phyloP scores from a whole-genome alignment of 2,329 filamentous ascomycete genomes.

The Byssoonygena ceratinophila region DNA sequence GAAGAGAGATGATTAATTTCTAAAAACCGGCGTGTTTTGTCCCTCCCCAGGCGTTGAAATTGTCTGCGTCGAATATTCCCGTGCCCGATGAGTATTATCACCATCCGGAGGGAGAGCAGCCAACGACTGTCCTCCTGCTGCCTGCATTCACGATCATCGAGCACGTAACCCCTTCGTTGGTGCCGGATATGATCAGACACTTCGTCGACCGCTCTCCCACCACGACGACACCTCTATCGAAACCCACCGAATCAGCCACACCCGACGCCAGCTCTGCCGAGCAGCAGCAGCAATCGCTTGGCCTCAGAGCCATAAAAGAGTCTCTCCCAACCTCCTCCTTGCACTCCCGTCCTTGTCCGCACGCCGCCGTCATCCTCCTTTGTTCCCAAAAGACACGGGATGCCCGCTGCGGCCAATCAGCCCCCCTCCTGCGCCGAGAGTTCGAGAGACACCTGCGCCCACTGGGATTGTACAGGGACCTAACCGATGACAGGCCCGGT shows the following conservation, averaged over 20 bases:
- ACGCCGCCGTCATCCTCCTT: constrained; percentile 77
- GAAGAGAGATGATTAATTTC: no score
- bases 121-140: constrained; percentile 72
- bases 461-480: constrained; percentile 71
- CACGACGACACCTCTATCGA: constrained; percentile 52
- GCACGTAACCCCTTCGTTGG: constrained; percentile 66
- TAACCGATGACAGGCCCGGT: constrained; percentile 78
- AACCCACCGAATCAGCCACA: background rate
- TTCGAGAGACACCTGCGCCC: constrained; percentile 80
- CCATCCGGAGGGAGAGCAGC: constrained; percentile 47
- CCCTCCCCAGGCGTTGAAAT: constrained; percentile 73
- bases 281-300: background rate
- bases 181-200: constrained; percentile 58
- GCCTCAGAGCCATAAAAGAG: constrained; percentile 22
- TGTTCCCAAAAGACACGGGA: constrained; percentile 94
- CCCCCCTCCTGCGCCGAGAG: constrained; percentile 77
- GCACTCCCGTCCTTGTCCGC: constrained; percentile 58
- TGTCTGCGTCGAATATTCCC: constrained; percentile 85
- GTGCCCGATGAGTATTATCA: constrained; percentile 56
- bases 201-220: constrained; percentile 64
- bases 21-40: background rate
- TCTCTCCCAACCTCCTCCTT: constrained; percentile 31
- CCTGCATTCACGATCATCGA: constrained; percentile 76
- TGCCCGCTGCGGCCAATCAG: constrained; percentile 85
- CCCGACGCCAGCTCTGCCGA: background rate